Evolutionary conservation across 805 yeast species (phyloP), one percentile per base, ranked within the genome.

Genomic region (Brettanomyces custersianus): DNA sequence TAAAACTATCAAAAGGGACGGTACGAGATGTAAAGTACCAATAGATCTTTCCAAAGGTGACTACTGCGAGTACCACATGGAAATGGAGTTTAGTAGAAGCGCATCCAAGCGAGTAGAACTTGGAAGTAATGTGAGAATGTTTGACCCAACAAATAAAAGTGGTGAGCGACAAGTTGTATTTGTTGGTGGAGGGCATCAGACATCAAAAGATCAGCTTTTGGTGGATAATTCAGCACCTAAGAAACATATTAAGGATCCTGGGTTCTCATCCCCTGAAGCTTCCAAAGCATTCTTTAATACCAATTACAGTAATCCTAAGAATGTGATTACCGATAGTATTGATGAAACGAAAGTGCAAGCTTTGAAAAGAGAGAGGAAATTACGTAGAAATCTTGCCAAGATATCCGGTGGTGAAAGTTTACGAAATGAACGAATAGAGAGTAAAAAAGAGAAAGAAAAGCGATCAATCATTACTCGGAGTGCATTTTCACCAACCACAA

Each of bases 81-180:
- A 84, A 42, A 45, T 66, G 33, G 65, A 72, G 30, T 62, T 74
- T 37, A 66, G 69, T 30, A 65, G 65, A 31, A 56, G 71, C 0
- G 69, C 74, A 16, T 67, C 77, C n/a, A 67, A 72, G 41, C 63
- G 97, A 42, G 72, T 85, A 64, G 97, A 88, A 54, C 63, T 90
- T 36, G 82, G 76, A 54, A 72, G 82, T 12, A 60, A 73, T 40
- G 63, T 69, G 40, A 58, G 76, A 39, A 54, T 73, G 57, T 68
- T 75, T 46, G 70, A 85, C 5, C 77, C 87, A 4, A 38, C 34
- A 7, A 63, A 65, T 19, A 59, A 63, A 33, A 51, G 62, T 29
- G 74, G 69, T 13, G 49, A 47, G 20, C 60, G 49, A 35, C 74
- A 67, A 38, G 61, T 68, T 0, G 55, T 72, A 42, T 62, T 62